A percentile compares a stretch with the other conserved stretches of the same genome.
Conservation (phyloP, 179 eudicot species). For the Corrigiola litoralis region DNA sequence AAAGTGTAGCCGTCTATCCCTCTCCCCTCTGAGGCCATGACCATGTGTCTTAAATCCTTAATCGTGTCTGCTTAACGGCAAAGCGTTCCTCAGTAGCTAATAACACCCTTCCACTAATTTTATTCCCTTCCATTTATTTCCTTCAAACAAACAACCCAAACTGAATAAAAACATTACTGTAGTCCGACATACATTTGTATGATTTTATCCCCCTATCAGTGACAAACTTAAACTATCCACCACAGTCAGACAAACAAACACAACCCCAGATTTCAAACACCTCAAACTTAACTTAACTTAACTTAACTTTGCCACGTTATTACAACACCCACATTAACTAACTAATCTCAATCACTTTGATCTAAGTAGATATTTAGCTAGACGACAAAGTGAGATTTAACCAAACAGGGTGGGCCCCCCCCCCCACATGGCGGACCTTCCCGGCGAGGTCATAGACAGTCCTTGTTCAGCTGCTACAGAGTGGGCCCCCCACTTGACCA, state of each 20-base stretch:
- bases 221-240: not conserved
- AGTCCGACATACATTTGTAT: not conserved
- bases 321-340: not conserved
- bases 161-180: not conserved
- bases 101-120: not conserved
- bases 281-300: slow-evolving; percentile 7
- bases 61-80: slow-evolving; percentile 13
- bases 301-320: not conserved
- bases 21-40: too few species aligned
- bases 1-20: too few species aligned
- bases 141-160: not conserved
- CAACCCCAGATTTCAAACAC: slow-evolving; percentile 21
- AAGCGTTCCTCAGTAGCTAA: slow-evolving; percentile 1
- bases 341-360: not conserved
- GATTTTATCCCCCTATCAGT: too few species aligned
- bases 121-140: not conserved
- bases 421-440: slow-evolving; percentile 12
- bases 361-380: not conserved
- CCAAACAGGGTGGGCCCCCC: not conserved
- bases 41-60: too few species aligned
- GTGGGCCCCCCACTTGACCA: too few species aligned
- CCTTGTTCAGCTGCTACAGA: not conserved
- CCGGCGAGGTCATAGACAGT: not conserved
- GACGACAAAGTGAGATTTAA: not conserved
- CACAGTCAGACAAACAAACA: not conserved